Evolutionary conservation across 768 basidiomycete genomes (phyloP), one percentile per base, ranked within the genome.

Genomic region (Boletus barrowsii): DNA sequence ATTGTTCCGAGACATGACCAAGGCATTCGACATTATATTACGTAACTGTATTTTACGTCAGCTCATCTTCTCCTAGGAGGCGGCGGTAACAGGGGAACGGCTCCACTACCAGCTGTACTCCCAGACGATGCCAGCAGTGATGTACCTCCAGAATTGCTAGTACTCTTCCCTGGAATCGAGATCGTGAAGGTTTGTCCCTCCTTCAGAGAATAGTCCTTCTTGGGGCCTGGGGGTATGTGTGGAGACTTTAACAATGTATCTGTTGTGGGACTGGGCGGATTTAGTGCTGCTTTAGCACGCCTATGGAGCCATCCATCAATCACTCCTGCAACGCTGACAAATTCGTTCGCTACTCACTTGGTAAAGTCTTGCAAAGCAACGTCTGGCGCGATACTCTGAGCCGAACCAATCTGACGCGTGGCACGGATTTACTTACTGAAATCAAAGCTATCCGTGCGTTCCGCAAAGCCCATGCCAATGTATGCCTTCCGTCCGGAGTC

Each of bases 141-240:
- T 18, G 68, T 58, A 33, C 70, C 61, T 40, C 65, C 72, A 7
- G 70, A 57, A 17, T 72, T 55, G 67, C 79, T 79, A 10, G 17
- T 2, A 51, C 70, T 74, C 49, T 86, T 83, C n/a, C 93, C 93
- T 8, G 94, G 95, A 55, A 97, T 91, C 33, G 83, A 76, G 59
- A 98, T 96, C 5, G 88, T 87, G 70, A 98, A 95, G 0, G 94
- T 97, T 68, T 98, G 91, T 10, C 94, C 94, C 61, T 93, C 92
- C 69, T 96, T 97, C 61, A 98, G 73, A 37, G 88, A 89, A 71
- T 93, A 97, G 62, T 98, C 94, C 70, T 92, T 91, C 77, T 93
- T 93, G 2, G 92, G 90, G 10, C 87, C 91, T 10, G 79, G 56
- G 13, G 92, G 87, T 52, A 88, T 61, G 59, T 87, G 81, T 10